Conservation (phyloP, 257 asterid species). For the Primulina eburnea region DNA sequence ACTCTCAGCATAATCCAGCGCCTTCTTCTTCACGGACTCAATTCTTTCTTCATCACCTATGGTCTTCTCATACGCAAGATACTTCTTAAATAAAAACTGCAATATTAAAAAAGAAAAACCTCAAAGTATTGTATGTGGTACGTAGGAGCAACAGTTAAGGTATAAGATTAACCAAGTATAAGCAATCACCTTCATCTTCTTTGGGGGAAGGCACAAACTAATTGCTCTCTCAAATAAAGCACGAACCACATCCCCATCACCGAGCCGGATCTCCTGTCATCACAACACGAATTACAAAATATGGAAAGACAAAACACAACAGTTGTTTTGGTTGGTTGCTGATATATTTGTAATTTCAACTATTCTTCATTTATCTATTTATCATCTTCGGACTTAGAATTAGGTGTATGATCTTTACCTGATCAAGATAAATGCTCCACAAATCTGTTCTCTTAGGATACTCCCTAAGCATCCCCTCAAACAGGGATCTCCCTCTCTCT, state of each 20-base stretch:
- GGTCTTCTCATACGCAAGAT: constrained; percentile 70
- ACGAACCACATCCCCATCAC: constrained; percentile 71
- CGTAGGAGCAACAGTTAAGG: not conserved
- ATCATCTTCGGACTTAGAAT: not conserved
- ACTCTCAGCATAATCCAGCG: constrained; percentile 72
- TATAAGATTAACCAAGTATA: not conserved
- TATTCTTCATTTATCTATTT: not conserved
- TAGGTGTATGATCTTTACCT: constrained; percentile 39
- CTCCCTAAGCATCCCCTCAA: constrained; percentile 80
- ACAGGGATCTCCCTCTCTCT: constrained; percentile 87
- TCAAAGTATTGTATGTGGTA: not conserved
- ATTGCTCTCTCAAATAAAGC: constrained; percentile 88
- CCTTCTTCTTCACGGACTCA: constrained; percentile 67
- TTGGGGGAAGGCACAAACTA: constrained; percentile 80
- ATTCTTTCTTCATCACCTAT: constrained; percentile 62
- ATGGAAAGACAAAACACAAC: not conserved
- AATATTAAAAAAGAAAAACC: constrained; percentile 17
- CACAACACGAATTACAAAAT: constrained; percentile 18
- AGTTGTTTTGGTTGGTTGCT: not conserved
- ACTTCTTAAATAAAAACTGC: constrained; percentile 89
- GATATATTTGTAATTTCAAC: not conserved
- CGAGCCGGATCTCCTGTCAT: constrained; percentile 76
- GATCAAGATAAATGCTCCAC: constrained; percentile 94
- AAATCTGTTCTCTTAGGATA: constrained; percentile 91
- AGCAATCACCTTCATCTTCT: constrained; percentile 72